A percentile compares a stretch with the other conserved stretches of the same genome.
Evolutionary conservation across 805 yeast genomes (phyloP).

Genomic region (Metschnikowia proteae): DNA sequence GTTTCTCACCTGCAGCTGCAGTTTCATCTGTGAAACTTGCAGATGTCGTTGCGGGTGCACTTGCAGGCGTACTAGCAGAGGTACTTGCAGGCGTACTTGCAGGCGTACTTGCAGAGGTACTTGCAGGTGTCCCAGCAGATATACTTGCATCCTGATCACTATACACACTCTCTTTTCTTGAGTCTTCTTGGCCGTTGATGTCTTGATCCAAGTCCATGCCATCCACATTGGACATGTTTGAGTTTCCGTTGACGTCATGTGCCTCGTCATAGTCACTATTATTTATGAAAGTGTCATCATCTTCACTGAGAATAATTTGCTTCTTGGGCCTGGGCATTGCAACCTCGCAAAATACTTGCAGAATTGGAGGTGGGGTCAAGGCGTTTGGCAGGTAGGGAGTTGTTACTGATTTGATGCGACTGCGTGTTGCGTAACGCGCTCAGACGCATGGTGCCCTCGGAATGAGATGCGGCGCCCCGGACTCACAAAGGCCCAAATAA

Average conservation of each 20-base stretch:
- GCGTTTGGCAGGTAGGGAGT: background rate
- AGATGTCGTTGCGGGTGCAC: too few species aligned
- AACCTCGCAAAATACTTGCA: background rate
- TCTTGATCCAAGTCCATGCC: background rate
- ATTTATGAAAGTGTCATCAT: slow-evolving; percentile 34
- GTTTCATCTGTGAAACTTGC: background rate
- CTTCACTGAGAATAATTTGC: slow-evolving; percentile 16
- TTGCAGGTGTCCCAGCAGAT: background rate
- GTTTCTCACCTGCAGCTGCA: background rate
- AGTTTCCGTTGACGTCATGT: background rate
- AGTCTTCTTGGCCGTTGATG: background rate
- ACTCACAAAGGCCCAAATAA: background rate
- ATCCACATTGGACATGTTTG: background rate
- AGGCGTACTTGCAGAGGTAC: too few species aligned
- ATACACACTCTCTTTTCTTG: background rate
- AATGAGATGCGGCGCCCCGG: slow-evolving; percentile 1
- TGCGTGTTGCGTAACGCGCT: slow-evolving; percentile 4
- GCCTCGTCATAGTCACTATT: slow-evolving; percentile 32
- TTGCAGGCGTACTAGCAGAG: too few species aligned
- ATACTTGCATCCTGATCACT: background rate
- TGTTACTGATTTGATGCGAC: slow-evolving; percentile 3
- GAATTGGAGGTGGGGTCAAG: background rate
- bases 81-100: too few species aligned
- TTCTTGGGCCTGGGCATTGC: slow-evolving; percentile 9
- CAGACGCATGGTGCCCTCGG: slow-evolving; percentile 6